These are phyloP conservation scores for Penicillium paneum DNA, from an alignment of 2,329 filamentous ascomycete genomes.

Conservation along the genomic window DNA sequence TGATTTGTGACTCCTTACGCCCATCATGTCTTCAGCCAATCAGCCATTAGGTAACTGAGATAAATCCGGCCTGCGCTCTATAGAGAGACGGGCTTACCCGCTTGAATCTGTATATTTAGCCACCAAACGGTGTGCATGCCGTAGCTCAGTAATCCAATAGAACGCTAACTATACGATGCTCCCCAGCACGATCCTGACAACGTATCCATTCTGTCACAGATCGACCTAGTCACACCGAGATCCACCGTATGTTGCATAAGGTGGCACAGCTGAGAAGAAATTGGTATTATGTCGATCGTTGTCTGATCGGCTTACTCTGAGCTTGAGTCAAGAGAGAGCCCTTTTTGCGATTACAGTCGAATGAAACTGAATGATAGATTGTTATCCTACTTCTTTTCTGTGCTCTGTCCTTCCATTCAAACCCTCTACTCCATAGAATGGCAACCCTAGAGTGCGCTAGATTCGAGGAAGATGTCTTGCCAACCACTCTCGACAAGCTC, in stretches of 20 bases:
- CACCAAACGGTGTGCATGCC: background rate
- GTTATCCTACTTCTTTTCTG: too few species aligned
- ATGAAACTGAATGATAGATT: background rate
- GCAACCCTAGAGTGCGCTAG: background rate
- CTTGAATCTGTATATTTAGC: background rate
- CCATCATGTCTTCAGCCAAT: background rate
- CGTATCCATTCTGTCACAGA: background rate
- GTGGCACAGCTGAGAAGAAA: background rate
- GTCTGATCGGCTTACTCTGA: background rate
- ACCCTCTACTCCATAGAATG: background rate
- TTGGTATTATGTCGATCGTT: background rate
- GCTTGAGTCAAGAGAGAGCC: background rate
- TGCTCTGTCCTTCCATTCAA: background rate
- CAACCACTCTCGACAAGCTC: background rate
- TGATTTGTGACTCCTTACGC: background rate
- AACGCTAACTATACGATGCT: background rate
- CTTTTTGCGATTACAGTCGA: background rate
- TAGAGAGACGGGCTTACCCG: too few species aligned
- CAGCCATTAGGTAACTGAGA: background rate
- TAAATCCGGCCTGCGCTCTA: background rate
- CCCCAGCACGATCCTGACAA: background rate
- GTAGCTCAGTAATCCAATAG: background rate
- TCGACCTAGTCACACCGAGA: background rate
- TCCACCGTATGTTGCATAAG: background rate
- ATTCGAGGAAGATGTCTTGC: background rate